Conservation (phyloP, 805 yeast genomes). For the Starmerella roubikii region DNA sequence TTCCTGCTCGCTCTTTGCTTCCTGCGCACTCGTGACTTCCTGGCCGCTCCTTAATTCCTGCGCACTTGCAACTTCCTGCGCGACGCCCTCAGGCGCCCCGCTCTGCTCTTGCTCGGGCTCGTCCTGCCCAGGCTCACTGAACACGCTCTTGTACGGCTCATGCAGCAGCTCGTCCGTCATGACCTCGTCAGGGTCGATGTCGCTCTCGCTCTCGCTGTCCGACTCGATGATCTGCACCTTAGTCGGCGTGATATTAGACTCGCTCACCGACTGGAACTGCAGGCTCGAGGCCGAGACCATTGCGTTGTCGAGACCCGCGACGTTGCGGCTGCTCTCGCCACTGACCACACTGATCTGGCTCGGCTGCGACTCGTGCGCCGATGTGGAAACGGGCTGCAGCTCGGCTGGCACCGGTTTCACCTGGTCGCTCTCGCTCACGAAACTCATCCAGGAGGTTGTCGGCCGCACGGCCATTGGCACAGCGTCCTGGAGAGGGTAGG, state of each 20-base stretch:
- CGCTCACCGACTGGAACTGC: slow-evolving; percentile 18
- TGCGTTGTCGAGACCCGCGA: no score
- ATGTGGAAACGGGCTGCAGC: no score
- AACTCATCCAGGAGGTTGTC: background rate
- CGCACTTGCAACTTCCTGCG: no score
- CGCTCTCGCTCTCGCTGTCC: slow-evolving; percentile 8
- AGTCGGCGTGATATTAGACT: slow-evolving; percentile 66
- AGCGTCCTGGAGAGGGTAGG: slow-evolving; percentile 12
- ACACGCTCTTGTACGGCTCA: no score
- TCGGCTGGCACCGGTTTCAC: no score
- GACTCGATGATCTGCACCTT: slow-evolving; percentile 82
- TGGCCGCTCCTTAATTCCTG: no score
- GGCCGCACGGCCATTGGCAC: slow-evolving; percentile 6
- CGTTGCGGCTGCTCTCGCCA: background rate
- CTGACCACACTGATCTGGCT: background rate
- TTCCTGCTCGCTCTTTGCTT: no score
- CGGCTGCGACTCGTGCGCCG: background rate
- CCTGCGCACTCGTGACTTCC: no score
- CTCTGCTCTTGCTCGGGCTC: no score
- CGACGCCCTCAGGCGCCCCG: no score
- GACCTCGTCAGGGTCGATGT: background rate
- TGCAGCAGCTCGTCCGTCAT: background rate
- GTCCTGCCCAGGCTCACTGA: no score
- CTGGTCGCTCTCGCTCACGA: background rate
- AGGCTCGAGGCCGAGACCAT: background rate